These are phyloP conservation scores for Cladosporium sp. DNA, from an alignment of 2,329 filamentous ascomycete genomes.

Conservation along the genomic window DNA sequence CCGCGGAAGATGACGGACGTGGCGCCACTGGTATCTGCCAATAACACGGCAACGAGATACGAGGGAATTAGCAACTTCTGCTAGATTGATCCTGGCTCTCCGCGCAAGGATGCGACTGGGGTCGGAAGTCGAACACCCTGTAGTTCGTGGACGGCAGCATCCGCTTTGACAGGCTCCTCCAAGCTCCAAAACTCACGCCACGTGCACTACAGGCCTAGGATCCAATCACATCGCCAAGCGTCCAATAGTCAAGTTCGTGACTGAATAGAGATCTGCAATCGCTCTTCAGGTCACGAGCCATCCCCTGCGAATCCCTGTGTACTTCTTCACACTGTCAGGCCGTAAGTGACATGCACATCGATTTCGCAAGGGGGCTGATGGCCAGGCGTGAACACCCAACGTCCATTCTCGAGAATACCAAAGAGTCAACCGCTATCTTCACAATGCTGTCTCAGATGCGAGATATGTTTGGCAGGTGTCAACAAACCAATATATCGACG, in stretches of 20 bases:
- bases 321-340: not conserved
- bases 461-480: too few relatives aligned
- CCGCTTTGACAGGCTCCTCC: not conserved
- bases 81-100: not conserved
- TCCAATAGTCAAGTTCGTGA: not conserved
- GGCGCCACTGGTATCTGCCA: not conserved
- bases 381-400: not conserved
- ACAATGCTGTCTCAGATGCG: too few relatives aligned
- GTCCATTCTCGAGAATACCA: too few relatives aligned
- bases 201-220: not conserved
- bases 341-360: not conserved
- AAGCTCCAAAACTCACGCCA: not conserved
- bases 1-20: not conserved
- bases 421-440: not conserved
- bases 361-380: not conserved
- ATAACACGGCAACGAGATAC: not conserved
- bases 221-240: conserved; percentile 2
- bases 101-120: conserved; percentile 1
- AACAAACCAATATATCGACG: too few relatives aligned
- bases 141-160: not conserved
- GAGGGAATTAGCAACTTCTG: not conserved
- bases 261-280: not conserved
- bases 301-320: not conserved
- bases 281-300: not conserved
- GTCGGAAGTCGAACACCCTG: not conserved